Percentiles rank a stretch among this genome's conserved stretches.
phyloP scores from a whole-genome alignment of 2,329 filamentous ascomycete species.

The Sclerotinia spermophila region DNA sequence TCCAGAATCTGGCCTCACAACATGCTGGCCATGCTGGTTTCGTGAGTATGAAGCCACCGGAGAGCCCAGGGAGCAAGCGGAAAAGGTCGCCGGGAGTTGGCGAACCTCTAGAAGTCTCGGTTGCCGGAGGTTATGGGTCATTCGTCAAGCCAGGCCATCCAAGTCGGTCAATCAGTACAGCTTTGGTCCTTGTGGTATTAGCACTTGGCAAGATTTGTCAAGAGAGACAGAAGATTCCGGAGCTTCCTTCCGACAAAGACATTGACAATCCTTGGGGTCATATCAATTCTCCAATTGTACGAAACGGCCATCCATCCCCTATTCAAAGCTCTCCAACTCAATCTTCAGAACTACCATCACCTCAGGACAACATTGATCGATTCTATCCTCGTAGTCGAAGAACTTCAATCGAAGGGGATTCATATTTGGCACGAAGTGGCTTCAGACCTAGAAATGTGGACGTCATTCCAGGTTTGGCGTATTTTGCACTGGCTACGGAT shows the following conservation, averaged over 20 bases:
- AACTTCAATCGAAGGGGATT: slow-evolving; percentile 46
- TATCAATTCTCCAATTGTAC: slow-evolving; percentile 35
- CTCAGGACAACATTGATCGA: slow-evolving; percentile 45
- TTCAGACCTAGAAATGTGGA: slow-evolving; percentile 63
- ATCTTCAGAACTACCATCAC: slow-evolving; percentile 48
- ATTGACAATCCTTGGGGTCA: slow-evolving; percentile 23
- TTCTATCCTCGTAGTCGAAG: slow-evolving; percentile 42
- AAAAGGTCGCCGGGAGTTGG: slow-evolving; percentile 32
- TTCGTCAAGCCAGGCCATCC: slow-evolving; percentile 47
- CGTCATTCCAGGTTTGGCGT: slow-evolving; percentile 81
- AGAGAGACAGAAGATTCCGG: slow-evolving; percentile 51
- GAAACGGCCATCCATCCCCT: slow-evolving; percentile 53
- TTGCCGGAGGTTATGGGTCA: slow-evolving; percentile 24
- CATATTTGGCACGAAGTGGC: slow-evolving; percentile 27
- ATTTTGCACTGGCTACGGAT: slow-evolving; percentile 81
- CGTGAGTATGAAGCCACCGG: slow-evolving; percentile 30
- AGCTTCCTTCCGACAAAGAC: slow-evolving; percentile 48
- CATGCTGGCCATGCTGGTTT: slow-evolving; percentile 24
- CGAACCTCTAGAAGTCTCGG: slow-evolving; percentile 30
- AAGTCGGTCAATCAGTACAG: slow-evolving; percentile 69
- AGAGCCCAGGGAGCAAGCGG: slow-evolving; percentile 36
- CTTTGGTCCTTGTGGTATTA: slow-evolving; percentile 76
- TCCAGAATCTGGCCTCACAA: slow-evolving; percentile 24
- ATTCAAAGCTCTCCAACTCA: slow-evolving; percentile 51
- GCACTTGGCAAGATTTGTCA: slow-evolving; percentile 82